Evolutionary conservation across 2,329 filamentous ascomycete genomes (phyloP).

Genomic region (Cucurbitaria berberidis): DNA sequence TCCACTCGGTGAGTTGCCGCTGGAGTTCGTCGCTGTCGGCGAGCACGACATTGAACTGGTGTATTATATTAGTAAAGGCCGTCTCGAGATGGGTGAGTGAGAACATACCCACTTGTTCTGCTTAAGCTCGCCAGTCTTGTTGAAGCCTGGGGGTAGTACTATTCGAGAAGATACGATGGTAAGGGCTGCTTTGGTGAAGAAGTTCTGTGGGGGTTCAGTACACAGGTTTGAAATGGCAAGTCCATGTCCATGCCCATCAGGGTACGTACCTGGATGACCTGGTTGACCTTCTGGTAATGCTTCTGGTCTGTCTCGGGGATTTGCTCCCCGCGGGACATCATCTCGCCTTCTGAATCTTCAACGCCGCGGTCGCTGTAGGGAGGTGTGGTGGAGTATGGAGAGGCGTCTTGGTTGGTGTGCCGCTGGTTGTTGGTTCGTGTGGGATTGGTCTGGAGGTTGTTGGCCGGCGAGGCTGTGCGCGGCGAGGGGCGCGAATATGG

Average conservation of each 20-base stretch:
- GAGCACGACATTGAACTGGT: conserved; percentile 90
- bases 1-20: conserved; percentile 83
- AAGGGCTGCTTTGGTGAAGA: conserved; percentile 85
- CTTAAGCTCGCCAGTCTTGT: conserved; percentile 66
- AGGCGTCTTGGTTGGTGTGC: conserved; percentile 64
- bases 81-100: not conserved
- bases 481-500: conserved; percentile 78
- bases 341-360: conserved; percentile 58
- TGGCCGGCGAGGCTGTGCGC: conserved; percentile 73
- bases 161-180: conserved; percentile 83
- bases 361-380: conserved; percentile 58
- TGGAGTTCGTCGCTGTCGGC: conserved; percentile 89
- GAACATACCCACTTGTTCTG: conserved; percentile 84
- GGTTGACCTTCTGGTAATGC: conserved; percentile 72
- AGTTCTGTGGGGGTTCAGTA: conserved; percentile 68
- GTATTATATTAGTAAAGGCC: conserved; percentile 10
- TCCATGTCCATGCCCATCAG: not conserved
- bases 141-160: conserved; percentile 66
- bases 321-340: conserved; percentile 43
- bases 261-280: conserved; percentile 81
- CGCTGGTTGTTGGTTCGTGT: conserved; percentile 73
- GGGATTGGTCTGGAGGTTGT: conserved; percentile 74
- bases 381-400: conserved; percentile 60
- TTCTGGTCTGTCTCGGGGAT: conserved; percentile 40
- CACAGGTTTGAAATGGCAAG: not conserved